A percentile compares a stretch with the other conserved stretches of the same genome.
Conservation (phyloP, 306 rosid genomes). For the Pterocarpus santalinus region DNA sequence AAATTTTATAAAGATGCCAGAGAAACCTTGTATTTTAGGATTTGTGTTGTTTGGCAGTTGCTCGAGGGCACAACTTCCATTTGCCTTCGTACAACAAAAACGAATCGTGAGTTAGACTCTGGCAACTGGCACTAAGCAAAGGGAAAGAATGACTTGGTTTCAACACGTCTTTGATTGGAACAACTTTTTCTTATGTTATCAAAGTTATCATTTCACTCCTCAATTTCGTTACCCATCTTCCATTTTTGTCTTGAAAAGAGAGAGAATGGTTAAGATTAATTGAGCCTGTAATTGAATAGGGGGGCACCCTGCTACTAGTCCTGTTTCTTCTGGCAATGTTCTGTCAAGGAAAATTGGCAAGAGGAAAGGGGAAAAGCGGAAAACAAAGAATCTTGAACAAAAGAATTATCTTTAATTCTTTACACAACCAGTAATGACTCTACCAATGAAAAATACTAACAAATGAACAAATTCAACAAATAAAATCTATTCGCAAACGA, state of each 20-base stretch:
- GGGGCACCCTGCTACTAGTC: neutral
- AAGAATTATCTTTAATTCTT: conserved; percentile 9
- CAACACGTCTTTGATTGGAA: neutral
- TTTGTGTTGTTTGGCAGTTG: neutral
- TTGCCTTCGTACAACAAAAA: neutral
- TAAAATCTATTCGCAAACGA: neutral
- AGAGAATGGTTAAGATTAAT: neutral
- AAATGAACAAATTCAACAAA: conserved; percentile 27
- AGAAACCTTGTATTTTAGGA: too few relatives aligned
- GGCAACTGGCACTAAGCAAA: conserved; percentile 1
- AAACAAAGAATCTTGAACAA: neutral
- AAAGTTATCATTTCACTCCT: neutral
- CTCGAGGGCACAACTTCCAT: neutral
- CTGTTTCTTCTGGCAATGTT: neutral
- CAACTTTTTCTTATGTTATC: neutral
- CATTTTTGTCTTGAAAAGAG: conserved; percentile 1
- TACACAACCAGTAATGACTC: conserved; percentile 33
- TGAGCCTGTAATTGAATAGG: neutral
- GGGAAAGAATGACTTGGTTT: conserved; percentile 13
- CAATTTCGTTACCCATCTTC: neutral
- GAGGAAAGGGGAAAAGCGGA: neutral
- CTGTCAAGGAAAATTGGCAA: conserved; percentile 9
- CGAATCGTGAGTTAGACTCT: neutral
- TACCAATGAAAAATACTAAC: neutral
- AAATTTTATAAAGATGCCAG: too few relatives aligned